Conservation (phyloP, 495 filamentous ascomycete species). For the Penicillium chermesinum region DNA sequence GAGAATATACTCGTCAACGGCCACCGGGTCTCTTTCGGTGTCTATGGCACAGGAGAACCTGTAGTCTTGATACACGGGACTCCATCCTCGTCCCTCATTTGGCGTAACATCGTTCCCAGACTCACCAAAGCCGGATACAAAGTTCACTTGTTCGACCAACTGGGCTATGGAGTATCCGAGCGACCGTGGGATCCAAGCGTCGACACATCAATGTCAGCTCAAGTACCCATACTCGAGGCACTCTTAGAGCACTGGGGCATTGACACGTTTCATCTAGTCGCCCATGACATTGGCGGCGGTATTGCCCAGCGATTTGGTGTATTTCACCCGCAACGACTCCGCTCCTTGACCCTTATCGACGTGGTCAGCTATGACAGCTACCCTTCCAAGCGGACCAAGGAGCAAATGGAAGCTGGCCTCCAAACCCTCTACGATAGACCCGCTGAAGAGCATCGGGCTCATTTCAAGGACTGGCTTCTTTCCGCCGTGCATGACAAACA, state of each 20-base stretch:
- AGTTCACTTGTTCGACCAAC: constrained; percentile 12
- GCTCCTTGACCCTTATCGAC: constrained; percentile 8
- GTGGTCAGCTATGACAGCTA: constrained; percentile 15
- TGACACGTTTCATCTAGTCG: constrained; percentile 2
- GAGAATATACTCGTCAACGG: constrained; percentile 7
- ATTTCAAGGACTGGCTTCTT: constrained; percentile 10
- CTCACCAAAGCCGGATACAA: constrained; percentile 1
- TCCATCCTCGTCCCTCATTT: constrained; percentile 13
- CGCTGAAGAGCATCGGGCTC: constrained; percentile 1
- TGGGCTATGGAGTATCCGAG: constrained; percentile 13
- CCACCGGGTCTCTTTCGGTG: constrained; percentile 8
- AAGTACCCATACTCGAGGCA: constrained; percentile 8
- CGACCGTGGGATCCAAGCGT: constrained; percentile 5
- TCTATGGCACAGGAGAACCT: constrained; percentile 4
- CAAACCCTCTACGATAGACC: constrained; percentile 1
- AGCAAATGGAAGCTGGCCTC: constrained; percentile 10
- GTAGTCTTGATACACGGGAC: constrained; percentile 11
- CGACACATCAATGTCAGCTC: constrained; percentile 10
- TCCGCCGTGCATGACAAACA: constrained; percentile 6
- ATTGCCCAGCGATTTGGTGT: constrained; percentile 10
- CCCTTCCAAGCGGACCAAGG: constrained; percentile 9
- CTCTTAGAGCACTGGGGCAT: constrained; percentile 8
- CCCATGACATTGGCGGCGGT: constrained; percentile 11
- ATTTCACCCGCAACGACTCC: constrained; percentile 3
- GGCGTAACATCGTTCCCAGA: constrained; percentile 7